Evolutionary conservation across 139 green algal genomes (phyloP).

Genomic region (Volvox africanus): DNA sequence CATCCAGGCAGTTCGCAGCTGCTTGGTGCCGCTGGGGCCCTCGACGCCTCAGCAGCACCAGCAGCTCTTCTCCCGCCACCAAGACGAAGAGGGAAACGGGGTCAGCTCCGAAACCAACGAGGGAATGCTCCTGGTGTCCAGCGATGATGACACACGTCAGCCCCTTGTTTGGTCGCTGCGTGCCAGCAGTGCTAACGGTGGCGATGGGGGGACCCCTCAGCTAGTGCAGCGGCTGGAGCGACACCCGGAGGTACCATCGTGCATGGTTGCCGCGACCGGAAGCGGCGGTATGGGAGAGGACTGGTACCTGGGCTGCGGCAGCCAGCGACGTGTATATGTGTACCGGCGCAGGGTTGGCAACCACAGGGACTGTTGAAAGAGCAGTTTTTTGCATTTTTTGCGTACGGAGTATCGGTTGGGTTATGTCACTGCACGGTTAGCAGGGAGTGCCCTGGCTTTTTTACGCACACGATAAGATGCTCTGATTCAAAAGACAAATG

Average conservation of each 20-base stretch:
- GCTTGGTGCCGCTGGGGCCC: slow-evolving; percentile 2
- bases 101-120: not conserved
- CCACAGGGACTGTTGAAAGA: too few relatives aligned
- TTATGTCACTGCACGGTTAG: too few relatives aligned
- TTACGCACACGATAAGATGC: too few relatives aligned
- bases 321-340: not conserved
- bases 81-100: not conserved
- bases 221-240: not conserved
- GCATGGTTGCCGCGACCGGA: not conserved
- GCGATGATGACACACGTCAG: not conserved
- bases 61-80: not conserved
- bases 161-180: slow-evolving; percentile 13
- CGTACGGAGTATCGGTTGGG: too few relatives aligned
- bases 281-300: not conserved
- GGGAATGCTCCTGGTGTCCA: slow-evolving; percentile 17
- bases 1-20: slow-evolving; percentile 1
- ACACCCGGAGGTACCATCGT: not conserved
- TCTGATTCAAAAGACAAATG: too few relatives aligned
- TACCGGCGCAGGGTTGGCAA: not conserved
- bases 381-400: too few relatives aligned
- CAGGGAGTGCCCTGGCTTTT: too few relatives aligned
- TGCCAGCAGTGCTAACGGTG: not conserved
- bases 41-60: not conserved
- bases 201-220: not conserved
- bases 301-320: not conserved